phyloP scores from a whole-genome alignment of 2,329 filamentous ascomycete species.

The Colletotrichum theobromicola region DNA sequence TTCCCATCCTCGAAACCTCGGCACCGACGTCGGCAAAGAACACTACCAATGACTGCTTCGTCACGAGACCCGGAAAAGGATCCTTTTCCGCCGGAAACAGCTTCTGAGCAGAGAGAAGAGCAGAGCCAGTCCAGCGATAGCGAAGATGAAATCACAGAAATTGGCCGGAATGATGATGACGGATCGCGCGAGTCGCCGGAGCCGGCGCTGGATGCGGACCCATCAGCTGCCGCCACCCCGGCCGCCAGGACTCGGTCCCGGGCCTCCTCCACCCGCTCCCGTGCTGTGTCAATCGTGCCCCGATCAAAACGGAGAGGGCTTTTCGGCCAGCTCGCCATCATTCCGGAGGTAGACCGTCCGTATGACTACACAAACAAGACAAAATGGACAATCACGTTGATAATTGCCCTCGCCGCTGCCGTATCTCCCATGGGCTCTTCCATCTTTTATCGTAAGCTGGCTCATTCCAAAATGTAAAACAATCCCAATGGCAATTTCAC shows the following conservation, averaged over 20 bases:
- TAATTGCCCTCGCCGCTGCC: constrained; percentile 78
- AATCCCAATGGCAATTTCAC: neutral
- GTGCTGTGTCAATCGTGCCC: constrained; percentile 45
- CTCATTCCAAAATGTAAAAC: neutral
- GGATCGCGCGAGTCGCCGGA: neutral
- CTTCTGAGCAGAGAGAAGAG: neutral
- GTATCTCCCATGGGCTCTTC: constrained; percentile 84
- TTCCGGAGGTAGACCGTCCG: constrained; percentile 81
- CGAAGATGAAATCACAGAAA: constrained; percentile 9
- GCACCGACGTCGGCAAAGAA: constrained; percentile 10
- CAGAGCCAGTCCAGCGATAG: constrained; percentile 13
- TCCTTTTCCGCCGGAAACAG: constrained; percentile 4
- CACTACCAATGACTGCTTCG: neutral
- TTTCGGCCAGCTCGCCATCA: constrained; percentile 70
- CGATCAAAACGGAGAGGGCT: constrained; percentile 68
- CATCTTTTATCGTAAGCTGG: constrained; percentile 77
- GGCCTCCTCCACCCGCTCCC: constrained; percentile 44
- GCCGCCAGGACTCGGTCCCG: constrained; percentile 31
- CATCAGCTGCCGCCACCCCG: constrained; percentile 7
- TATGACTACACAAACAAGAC: constrained; percentile 73
- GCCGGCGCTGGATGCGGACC: neutral
- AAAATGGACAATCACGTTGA: constrained; percentile 85
- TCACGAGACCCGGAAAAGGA: constrained; percentile 19
- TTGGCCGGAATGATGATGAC: neutral
- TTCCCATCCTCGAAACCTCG: neutral